Conservation (phyloP, 176 grass and related monocot species). For the Carex littledalei region DNA sequence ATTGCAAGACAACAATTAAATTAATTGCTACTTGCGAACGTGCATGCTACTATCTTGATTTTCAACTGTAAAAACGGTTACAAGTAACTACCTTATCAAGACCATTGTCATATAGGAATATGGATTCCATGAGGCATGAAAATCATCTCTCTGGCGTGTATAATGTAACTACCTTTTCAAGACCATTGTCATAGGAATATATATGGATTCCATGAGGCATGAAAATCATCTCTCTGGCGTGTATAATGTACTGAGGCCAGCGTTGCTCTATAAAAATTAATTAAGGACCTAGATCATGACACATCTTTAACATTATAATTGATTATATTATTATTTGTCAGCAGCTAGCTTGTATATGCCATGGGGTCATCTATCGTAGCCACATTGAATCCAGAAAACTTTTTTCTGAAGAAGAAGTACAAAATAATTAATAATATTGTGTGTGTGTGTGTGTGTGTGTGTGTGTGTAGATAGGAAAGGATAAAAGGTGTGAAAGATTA, state of each 20-base stretch:
- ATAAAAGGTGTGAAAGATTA: conserved; percentile 1
- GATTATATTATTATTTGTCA: background rate
- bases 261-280: background rate
- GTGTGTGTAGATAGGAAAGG: background rate
- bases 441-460: no score
- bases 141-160: background rate
- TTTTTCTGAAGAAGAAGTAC: conserved; percentile 6
- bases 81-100: conserved; percentile 19
- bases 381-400: background rate
- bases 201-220: background rate
- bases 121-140: background rate
- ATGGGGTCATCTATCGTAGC: background rate
- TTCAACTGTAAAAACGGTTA: conserved; percentile 30
- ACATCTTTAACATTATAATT: background rate
- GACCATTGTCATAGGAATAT: background rate
- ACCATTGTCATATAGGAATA: background rate
- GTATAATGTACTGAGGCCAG: background rate
- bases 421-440: background rate
- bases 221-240: background rate
- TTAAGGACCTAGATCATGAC: background rate
- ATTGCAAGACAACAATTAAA: background rate
- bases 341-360: background rate
- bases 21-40: conserved; percentile 13
- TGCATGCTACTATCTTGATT: conserved; percentile 28
- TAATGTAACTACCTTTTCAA: conserved; percentile 19